These are phyloP conservation scores for Schwanniomyces etchellsii DNA, from an alignment of 1,139 yeast genomes.

Conservation along the genomic window DNA sequence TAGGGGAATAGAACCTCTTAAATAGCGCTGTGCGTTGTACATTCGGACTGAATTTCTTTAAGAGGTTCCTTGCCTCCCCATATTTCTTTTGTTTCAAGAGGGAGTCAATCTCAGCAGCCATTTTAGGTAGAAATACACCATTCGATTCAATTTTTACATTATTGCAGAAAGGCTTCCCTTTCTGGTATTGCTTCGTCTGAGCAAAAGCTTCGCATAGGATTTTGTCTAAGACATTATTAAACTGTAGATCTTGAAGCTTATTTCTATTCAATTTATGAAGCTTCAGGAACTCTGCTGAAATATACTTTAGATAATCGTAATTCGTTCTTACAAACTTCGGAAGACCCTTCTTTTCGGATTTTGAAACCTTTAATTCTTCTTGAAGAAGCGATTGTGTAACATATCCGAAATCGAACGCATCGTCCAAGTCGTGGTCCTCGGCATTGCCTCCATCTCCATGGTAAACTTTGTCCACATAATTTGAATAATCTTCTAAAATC, in stretches of 20 bases:
- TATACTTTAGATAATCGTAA: slow-evolving; percentile 26
- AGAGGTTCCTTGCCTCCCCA: slow-evolving; percentile 32
- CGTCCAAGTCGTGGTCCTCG: slow-evolving; percentile 11
- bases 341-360: slow-evolving; percentile 23
- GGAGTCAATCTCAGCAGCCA: slow-evolving; percentile 38
- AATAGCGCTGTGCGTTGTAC: slow-evolving; percentile 37
- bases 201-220: slow-evolving; percentile 45
- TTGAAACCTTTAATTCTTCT: slow-evolving; percentile 25
- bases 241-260: slow-evolving; percentile 10
- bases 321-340: slow-evolving; percentile 21
- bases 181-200: slow-evolving; percentile 22
- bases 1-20: slow-evolving; percentile 20
- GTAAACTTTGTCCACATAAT: slow-evolving; percentile 31
- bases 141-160: slow-evolving; percentile 19
- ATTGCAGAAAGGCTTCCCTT: slow-evolving; percentile 30
- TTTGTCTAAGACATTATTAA: slow-evolving; percentile 30
- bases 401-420: slow-evolving; percentile 21
- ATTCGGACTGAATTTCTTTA: slow-evolving; percentile 26
- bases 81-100: slow-evolving; percentile 34
- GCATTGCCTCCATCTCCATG: slow-evolving; percentile 10
- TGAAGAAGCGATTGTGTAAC: slow-evolving; percentile 20
- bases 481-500: slow-evolving; percentile 41
- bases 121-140: slow-evolving; percentile 39
- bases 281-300: slow-evolving; percentile 15
- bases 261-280: slow-evolving; percentile 11